A percentile compares a stretch with the other conserved stretches of the same genome.
Conservation (phyloP, 176 grass and related monocot genomes). For the Zizania latifolia region DNA sequence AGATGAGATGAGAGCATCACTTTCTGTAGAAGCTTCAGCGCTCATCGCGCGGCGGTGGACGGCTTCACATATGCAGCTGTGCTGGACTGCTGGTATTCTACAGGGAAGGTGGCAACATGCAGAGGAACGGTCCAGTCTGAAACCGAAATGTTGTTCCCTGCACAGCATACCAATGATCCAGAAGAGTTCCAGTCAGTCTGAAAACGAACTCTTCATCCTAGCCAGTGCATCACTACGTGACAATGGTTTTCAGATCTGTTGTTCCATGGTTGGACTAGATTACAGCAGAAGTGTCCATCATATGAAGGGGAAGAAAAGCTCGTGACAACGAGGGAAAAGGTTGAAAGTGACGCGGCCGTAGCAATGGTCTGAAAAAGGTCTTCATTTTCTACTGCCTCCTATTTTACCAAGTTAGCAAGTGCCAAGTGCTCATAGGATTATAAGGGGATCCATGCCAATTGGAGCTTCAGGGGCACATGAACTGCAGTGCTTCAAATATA, state of each 20-base stretch:
- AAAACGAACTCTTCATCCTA: background rate
- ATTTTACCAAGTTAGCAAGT: background rate
- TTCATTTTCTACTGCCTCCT: background rate
- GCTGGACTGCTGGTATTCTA: too few species aligned
- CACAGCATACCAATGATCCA: background rate
- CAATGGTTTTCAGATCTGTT: background rate
- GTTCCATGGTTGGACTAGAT: background rate
- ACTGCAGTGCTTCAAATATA: background rate
- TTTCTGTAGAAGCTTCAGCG: background rate
- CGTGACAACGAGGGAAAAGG: background rate
- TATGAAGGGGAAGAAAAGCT: background rate
- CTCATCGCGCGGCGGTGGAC: background rate
- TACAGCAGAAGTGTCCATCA: background rate
- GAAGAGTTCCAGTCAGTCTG: background rate
- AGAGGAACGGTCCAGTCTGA: background rate
- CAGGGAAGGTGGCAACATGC: background rate
- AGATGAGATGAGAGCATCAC: background rate
- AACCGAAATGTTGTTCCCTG: background rate
- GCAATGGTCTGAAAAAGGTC: background rate
- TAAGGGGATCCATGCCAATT: slow-evolving; percentile 26
- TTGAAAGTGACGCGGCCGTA: slow-evolving; percentile 25
- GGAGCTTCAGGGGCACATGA: slow-evolving; percentile 22
- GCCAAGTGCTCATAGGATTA: background rate
- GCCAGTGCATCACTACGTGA: background rate
- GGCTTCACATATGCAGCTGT: background rate